Evolutionary conservation across 2,329 filamentous ascomycete species (phyloP).

Genomic region (Trichoderma breve): DNA sequence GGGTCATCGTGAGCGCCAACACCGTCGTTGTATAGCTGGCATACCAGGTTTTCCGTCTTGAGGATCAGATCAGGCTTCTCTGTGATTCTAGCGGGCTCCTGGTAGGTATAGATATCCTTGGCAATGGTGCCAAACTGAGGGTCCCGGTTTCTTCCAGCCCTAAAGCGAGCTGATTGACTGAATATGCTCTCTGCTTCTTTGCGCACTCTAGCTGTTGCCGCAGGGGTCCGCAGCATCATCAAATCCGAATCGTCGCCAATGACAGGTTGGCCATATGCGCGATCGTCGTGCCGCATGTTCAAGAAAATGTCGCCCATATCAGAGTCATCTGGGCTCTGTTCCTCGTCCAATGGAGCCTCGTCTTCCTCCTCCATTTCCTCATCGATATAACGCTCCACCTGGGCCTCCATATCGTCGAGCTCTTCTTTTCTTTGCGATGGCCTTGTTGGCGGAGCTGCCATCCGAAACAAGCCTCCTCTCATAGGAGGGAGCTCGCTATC

Average conservation of each 20-base stretch:
- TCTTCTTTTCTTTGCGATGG: conserved; percentile 26
- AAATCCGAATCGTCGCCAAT: conserved; percentile 50
- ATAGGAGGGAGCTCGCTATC: conserved; percentile 36
- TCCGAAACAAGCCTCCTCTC: conserved; percentile 35
- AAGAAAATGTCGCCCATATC: conserved; percentile 49
- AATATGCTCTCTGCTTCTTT: conserved; percentile 57
- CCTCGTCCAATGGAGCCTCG: conserved; percentile 40
- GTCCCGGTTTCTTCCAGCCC: conserved; percentile 48
- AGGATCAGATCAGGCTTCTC: conserved; percentile 73
- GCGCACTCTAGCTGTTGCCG: conserved; percentile 51
- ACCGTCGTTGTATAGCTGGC: conserved; percentile 61
- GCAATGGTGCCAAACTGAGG: conserved; percentile 70
- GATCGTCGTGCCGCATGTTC: conserved; percentile 46
- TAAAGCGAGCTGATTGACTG: conserved; percentile 50
- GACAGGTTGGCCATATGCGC: conserved; percentile 38
- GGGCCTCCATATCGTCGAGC: conserved; percentile 34
- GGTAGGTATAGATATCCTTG: conserved; percentile 60
- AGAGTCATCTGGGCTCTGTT: conserved; percentile 40
- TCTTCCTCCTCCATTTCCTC: conserved; percentile 33
- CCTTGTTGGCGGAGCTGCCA: conserved; percentile 24
- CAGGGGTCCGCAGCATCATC: conserved; percentile 55
- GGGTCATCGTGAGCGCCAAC: conserved; percentile 55
- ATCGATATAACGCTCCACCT: conserved; percentile 39
- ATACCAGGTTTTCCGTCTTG: conserved; percentile 69
- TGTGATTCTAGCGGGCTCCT: conserved; percentile 58